Conservation (phyloP, 2,329 filamentous ascomycete genomes). For the Pseudogymnoascus sp. region DNA sequence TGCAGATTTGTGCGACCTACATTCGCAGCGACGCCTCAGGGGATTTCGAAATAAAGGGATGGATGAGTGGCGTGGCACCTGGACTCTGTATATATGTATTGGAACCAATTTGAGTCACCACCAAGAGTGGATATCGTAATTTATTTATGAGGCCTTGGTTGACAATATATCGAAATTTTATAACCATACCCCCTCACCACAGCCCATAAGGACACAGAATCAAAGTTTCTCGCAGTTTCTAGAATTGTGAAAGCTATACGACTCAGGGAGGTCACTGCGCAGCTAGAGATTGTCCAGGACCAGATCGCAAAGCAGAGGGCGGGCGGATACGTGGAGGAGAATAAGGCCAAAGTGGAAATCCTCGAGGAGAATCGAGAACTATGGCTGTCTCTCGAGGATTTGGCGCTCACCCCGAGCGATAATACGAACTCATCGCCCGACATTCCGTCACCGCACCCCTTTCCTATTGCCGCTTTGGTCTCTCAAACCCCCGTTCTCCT, state of each 20-base stretch:
- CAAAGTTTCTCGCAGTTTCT: neutral
- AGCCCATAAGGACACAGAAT: neutral
- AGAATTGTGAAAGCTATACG: neutral
- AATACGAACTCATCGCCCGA: no score
- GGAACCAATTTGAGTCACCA: slow-evolving; percentile 7
- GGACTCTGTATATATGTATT: slow-evolving; percentile 9
- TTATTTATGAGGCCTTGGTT: slow-evolving; percentile 3
- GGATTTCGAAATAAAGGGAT: slow-evolving; percentile 3
- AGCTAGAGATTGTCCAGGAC: no score
- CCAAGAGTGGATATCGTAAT: neutral
- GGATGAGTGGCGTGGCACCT: neutral
- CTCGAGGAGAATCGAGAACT: no score
- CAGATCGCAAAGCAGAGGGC: no score
- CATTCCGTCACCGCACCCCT: no score
- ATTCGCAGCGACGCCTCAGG: slow-evolving; percentile 59
- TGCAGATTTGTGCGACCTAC: slow-evolving; percentile 72
- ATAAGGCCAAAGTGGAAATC: no score
- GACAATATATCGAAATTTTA: slow-evolving; percentile 3
- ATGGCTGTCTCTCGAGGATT: no score
- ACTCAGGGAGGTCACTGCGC: neutral
- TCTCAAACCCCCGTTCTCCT: no score
- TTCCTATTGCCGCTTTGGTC: no score
- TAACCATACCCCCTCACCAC: neutral
- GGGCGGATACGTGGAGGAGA: no score
- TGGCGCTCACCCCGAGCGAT: no score